Evolutionary conservation across 352 stramenopile genomes (phyloP).

Genomic region (Pythium rishiriense): DNA sequence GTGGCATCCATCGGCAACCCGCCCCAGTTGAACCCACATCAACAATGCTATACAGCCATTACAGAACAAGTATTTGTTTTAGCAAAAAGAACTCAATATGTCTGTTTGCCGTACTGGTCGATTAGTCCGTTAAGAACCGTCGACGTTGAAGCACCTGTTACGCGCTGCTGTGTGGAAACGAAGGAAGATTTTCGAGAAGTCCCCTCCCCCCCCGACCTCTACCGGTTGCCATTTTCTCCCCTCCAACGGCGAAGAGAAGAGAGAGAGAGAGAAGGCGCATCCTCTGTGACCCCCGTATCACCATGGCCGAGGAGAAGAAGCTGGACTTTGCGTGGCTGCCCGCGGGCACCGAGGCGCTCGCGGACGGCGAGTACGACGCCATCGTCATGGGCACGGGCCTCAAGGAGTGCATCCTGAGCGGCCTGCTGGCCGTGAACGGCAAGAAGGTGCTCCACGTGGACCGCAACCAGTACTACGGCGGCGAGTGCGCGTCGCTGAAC

Average conservation of each 20-base stretch:
- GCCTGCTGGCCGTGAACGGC: slow-evolving; percentile 93
- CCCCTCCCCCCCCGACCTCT: not conserved
- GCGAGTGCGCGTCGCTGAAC: slow-evolving; percentile 98
- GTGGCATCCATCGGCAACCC: no score
- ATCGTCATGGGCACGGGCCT: slow-evolving; percentile 99
- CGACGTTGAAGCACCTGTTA: slow-evolving; percentile 20
- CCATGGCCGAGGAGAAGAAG: slow-evolving; percentile 70
- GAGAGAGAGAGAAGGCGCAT: not conserved
- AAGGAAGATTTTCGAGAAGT: slow-evolving; percentile 27
- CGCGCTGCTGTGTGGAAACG: not conserved
- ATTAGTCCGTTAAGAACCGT: slow-evolving; percentile 26
- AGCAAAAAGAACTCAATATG: not conserved
- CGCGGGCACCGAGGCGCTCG: slow-evolving; percentile 92
- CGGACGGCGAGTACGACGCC: slow-evolving; percentile 99
- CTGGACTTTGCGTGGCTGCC: slow-evolving; percentile 94
- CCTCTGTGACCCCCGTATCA: not conserved
- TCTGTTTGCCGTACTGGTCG: slow-evolving; percentile 12
- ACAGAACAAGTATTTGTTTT: slow-evolving; percentile 3
- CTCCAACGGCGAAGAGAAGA: not conserved
- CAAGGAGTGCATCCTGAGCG: slow-evolving; percentile 99
- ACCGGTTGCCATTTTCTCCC: slow-evolving; percentile 8
- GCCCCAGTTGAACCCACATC: not conserved
- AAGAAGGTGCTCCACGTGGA: slow-evolving; percentile 98
- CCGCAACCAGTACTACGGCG: slow-evolving; percentile 98
- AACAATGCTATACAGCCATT: slow-evolving; percentile 17